These are phyloP conservation scores for Ganoderma leucocontextum DNA, from an alignment of 1,284 basidiomycete species.

Conservation along the genomic window DNA sequence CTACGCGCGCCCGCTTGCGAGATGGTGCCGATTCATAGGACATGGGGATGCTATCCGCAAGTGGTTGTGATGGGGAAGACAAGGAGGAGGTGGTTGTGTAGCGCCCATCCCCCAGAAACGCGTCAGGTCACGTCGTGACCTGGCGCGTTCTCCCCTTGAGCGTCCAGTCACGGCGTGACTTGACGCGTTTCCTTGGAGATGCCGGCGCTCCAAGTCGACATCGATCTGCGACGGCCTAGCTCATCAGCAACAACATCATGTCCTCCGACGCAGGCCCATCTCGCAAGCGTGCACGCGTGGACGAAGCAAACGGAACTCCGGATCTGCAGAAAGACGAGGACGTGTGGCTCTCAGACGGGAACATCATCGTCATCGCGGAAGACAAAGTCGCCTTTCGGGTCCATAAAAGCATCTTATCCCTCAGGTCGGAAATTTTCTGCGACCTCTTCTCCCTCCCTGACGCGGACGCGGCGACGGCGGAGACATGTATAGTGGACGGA, in stretches of 20 bases:
- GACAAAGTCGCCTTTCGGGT: slow-evolving; percentile 23
- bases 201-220: not conserved
- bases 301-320: not conserved
- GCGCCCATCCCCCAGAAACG: not conserved
- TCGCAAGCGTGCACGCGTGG: not conserved
- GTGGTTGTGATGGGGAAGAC: not conserved
- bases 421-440: slow-evolving; percentile 29
- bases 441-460: slow-evolving; percentile 29
- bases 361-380: slow-evolving; percentile 20
- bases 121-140: not conserved
- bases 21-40: not conserved
- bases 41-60: not conserved
- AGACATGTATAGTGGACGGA: slow-evolving; percentile 26
- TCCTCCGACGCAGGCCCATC: not conserved
- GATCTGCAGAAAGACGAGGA: slow-evolving; percentile 3
- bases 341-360: slow-evolving; percentile 19
- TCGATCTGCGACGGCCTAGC: too few species aligned
- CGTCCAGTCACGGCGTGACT: too few species aligned
- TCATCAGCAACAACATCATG: too few species aligned
- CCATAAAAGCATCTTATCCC: slow-evolving; percentile 27
- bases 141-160: not conserved
- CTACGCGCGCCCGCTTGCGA: not conserved
- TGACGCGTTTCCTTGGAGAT: not conserved
- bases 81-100: too few species aligned
- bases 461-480: slow-evolving; percentile 12